Evolutionary conservation across 2,329 filamentous ascomycete species (phyloP).

Genomic region (Phaeoacremonium minimum): DNA sequence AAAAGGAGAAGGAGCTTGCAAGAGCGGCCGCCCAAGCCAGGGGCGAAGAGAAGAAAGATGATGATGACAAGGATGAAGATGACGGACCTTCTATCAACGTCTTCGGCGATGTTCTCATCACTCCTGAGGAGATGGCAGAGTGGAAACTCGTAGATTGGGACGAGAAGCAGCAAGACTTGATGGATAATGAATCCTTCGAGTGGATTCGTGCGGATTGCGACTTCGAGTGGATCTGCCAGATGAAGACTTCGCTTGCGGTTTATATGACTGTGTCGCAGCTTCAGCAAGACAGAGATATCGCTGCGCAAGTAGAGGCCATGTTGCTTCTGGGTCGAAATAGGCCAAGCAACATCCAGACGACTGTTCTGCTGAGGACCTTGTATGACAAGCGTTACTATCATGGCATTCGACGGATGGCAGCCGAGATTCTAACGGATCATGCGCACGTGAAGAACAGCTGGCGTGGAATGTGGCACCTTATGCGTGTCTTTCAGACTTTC

Average conservation of each 20-base stretch:
- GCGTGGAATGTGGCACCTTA: conserved; percentile 78
- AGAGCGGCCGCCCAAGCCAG: conserved; percentile 49
- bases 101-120: conserved; percentile 84
- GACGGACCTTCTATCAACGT: conserved; percentile 66
- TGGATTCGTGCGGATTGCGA: conserved; percentile 98
- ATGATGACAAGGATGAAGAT: conserved; percentile 67
- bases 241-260: conserved; percentile 75
- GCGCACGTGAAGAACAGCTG: conserved; percentile 66
- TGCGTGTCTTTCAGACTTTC: conserved; percentile 80
- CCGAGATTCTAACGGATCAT: conserved; percentile 72
- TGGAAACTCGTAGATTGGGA: conserved; percentile 91
- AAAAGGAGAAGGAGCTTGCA: conserved; percentile 71
- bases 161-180: conserved; percentile 78
- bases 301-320: conserved; percentile 77
- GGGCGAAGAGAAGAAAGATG: conserved; percentile 38
- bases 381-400: conserved; percentile 93
- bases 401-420: conserved; percentile 83
- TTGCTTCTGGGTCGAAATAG: conserved; percentile 65
- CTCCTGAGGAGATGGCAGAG: conserved; percentile 71
- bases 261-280: conserved; percentile 99
- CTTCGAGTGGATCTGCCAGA: conserved; percentile 93
- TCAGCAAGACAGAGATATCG: conserved; percentile 93
- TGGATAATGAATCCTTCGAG: conserved; percentile 96
- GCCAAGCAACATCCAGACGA: conserved; percentile 78
- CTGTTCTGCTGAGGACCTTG: conserved; percentile 82